Base-by-base conservation (phyloP, 192 early-diverging fungal species). In the Coemansia sp. region DNA sequence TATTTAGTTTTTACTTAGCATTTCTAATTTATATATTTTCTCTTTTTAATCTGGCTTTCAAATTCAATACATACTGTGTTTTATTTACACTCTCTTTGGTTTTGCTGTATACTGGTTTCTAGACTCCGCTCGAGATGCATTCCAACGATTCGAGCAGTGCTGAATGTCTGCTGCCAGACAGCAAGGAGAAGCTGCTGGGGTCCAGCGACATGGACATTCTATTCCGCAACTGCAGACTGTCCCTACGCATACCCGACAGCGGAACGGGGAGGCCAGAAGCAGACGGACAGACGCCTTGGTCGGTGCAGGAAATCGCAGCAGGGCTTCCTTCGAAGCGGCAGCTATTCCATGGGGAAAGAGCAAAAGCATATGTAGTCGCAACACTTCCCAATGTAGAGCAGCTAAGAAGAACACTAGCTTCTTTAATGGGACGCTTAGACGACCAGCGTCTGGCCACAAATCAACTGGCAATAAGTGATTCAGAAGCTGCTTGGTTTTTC, bases 301-400 rank as follows among this genome's bases (percentile, higher is more conserved):
- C 68, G 25, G 61, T 66, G 56, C 58, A 71, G 22, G 67, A 74
- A 0, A 62, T 80, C 48, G 58, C 70, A 33, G 30, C 60, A 36
- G 45, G 48, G 3, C 30, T 61, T 30, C 59, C 77, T 16, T 18
- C 57, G 3, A 64, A 72, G 20, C 54, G 33, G 67, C 67, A 54
- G 8, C 61, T 80, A 7, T 74, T 74, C 63, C 65, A 80, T 18
- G 77, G 77, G 0, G 77, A 80, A 30, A 31, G 33, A 14, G 68
- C 61, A 1, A 55, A 56, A 7, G 77, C 72, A 17, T 74, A 71
- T 60, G 33, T 80, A 10, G 61, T 73, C 6, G 68, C 68, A 12
- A 54, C 66, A 4, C 55, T 80, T 66, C 66, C 77, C 30, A 79
- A 79, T 60, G 61, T 70, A 22, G 76, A 79, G 63, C 72, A 73